Evolutionary conservation across 495 filamentous ascomycete species (phyloP), one percentile per base, ranked within the genome.

Genomic region (Penicillium robsamsonii): DNA sequence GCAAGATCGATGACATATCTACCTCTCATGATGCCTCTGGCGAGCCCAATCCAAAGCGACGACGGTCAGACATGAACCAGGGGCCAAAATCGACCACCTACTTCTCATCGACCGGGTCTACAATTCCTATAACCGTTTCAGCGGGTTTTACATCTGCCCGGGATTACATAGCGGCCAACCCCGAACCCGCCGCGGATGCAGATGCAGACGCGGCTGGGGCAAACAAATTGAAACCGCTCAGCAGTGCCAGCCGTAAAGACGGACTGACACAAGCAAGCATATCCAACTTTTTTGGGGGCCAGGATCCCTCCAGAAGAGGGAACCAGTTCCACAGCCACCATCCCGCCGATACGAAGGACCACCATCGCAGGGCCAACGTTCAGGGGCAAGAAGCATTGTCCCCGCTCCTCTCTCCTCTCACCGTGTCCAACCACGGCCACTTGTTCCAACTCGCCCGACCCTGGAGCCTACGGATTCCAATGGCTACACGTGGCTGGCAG

Each of bases 81-180:
- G 45, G 38, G 18, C 41, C 69, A 25, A 61, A 49, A 29, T 56
- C 62, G 5, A 66, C 57, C 3, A 69, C 61, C 33, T 65, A 59
- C 40, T 57, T 62, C 17, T 67, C 67, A 9, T 58, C 62, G 41
- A 64, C 72, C 38, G 69, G 62, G 50, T 65, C 66, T 55, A 68
- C 70, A 18, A 64, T 69, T 27, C 63, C 72, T 46, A 72, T 64
- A 29, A 76, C 73, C 22, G 63, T 73, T 55, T 67, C 66, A 7
- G 54, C 63, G 11, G 75, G 72, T 11, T 74, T 75, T 53, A 70
- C 67, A 13, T 75, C 81, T 37, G 77, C 76, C 29, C 69, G 74
- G 43, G 65, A 77, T 48, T 74, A 76, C 55, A 68, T 78, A 38
- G 61, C 73, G 20, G 46, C 55, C 35, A 55, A 44, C 24, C 61